phyloP scores from a whole-genome alignment of 1,139 yeast genomes.

The Scheffersomyces parashehatae region DNA sequence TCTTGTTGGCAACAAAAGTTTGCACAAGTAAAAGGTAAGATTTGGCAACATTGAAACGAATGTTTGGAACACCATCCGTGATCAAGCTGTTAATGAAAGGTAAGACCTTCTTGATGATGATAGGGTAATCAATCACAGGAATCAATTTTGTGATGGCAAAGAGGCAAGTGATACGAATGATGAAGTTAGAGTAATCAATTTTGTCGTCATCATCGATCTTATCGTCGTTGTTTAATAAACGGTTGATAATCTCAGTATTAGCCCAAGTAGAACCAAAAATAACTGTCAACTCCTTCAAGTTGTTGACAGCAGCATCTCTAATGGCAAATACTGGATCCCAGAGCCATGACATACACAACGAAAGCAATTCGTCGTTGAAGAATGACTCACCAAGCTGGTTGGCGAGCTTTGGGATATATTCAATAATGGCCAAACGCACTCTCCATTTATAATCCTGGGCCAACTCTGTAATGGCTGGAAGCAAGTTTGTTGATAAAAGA shows the following conservation, averaged over 20 bases:
- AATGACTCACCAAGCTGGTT: slow-evolving; percentile 91
- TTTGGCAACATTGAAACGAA: slow-evolving; percentile 92
- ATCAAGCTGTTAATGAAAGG: slow-evolving; percentile 77
- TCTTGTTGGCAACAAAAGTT: slow-evolving; percentile 37
- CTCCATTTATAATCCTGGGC: slow-evolving; percentile 99
- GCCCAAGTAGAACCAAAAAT: slow-evolving; percentile 97
- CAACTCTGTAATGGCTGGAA: slow-evolving; percentile 94
- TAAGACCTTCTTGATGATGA: slow-evolving; percentile 64
- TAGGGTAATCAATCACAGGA: slow-evolving; percentile 60
- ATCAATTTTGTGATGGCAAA: slow-evolving; percentile 82
- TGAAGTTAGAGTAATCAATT: slow-evolving; percentile 64
- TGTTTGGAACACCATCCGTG: slow-evolving; percentile 87
- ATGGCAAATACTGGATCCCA: slow-evolving; percentile 98
- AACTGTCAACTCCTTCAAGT: slow-evolving; percentile 74
- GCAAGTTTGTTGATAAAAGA: slow-evolving; percentile 76
- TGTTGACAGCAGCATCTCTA: slow-evolving; percentile 92
- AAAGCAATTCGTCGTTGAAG: slow-evolving; percentile 88
- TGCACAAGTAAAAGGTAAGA: slow-evolving; percentile 65
- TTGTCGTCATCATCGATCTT: slow-evolving; percentile 38
- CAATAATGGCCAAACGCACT: slow-evolving; percentile 94
- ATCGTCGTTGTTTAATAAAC: slow-evolving; percentile 52
- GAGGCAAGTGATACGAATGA: slow-evolving; percentile 87
- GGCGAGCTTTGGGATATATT: slow-evolving; percentile 94
- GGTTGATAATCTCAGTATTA: slow-evolving; percentile 74
- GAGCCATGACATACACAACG: slow-evolving; percentile 92